A percentile compares a stretch with the other conserved stretches of the same genome.
phyloP scores from a whole-genome alignment of 495 filamentous ascomycete species.

The Bathelium albidoporum region DNA sequence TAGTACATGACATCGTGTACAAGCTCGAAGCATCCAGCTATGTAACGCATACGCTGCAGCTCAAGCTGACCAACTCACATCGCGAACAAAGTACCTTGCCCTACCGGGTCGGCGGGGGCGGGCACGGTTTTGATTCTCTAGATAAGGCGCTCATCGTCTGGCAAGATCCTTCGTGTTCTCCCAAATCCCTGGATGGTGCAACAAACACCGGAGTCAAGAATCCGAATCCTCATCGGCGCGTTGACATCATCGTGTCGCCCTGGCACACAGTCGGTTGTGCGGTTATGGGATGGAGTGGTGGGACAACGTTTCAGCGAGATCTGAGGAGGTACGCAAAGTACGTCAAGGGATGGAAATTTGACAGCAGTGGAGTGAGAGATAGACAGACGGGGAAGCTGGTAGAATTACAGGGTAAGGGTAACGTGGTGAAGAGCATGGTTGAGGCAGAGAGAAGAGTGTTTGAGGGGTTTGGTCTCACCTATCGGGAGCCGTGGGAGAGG shows the following conservation, averaged over 20 bases:
- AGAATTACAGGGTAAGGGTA: constrained; percentile 44
- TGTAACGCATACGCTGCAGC: constrained; percentile 72
- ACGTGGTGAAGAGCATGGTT: constrained; percentile 41
- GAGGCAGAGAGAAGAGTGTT: constrained; percentile 76
- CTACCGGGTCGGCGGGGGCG: constrained; percentile 35
- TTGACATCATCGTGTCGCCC: constrained; percentile 88
- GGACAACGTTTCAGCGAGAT: constrained; percentile 82
- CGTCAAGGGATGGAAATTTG: constrained; percentile 68
- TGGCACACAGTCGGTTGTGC: constrained; percentile 85
- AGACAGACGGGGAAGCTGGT: constrained; percentile 54
- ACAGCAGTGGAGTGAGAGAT: constrained; percentile 74
- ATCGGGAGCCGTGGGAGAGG: constrained; percentile 59
- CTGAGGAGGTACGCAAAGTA: constrained; percentile 70
- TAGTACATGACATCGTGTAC: constrained; percentile 58
- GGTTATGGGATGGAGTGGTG: constrained; percentile 79
- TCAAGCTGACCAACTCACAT: constrained; percentile 54
- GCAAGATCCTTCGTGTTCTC: constrained; percentile 62
- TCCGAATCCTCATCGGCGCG: constrained; percentile 67
- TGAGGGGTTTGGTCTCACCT: constrained; percentile 64
- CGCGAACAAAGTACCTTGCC: constrained; percentile 61
- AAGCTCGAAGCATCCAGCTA: constrained; percentile 55
- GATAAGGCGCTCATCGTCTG: constrained; percentile 92
- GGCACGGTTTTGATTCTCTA: constrained; percentile 67
- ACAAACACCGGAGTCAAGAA: constrained; percentile 41
- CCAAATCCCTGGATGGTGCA: constrained; percentile 25